A percentile compares a stretch with the other conserved stretches of the same genome.
These are phyloP conservation scores for Exobasidium cylindrosporum DNA, from an alignment of 1,284 basidiomycete genomes.

Conservation along the genomic window DNA sequence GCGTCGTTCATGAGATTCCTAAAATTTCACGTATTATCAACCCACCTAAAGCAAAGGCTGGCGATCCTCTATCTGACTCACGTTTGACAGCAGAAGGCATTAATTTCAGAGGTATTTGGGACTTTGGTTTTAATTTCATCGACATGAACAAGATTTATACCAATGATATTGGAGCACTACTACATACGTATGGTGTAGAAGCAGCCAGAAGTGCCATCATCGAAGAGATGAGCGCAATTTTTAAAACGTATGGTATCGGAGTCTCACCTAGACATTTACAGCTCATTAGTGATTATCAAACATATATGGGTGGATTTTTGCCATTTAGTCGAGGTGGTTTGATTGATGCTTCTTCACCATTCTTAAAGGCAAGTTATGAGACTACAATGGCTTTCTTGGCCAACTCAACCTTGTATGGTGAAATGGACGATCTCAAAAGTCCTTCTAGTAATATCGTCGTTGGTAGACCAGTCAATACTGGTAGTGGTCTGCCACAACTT, in stretches of 20 bases:
- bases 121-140: conserved; percentile 74
- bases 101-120: conserved; percentile 88
- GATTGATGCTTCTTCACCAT: conserved; percentile 81
- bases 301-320: conserved; percentile 93
- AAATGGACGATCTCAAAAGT: conserved; percentile 84
- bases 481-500: conserved; percentile 31
- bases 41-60: conserved; percentile 37
- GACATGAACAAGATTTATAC: conserved; percentile 82
- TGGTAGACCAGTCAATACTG: conserved; percentile 44
- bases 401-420: conserved; percentile 88
- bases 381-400: conserved; percentile 94
- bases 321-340: conserved; percentile 94
- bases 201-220: conserved; percentile 58
- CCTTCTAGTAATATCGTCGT: conserved; percentile 90
- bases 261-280: conserved; percentile 93
- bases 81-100: conserved; percentile 51
- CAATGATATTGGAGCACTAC: conserved; percentile 90
- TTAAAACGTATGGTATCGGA: conserved; percentile 92
- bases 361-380: conserved; percentile 96
- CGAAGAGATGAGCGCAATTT: conserved; percentile 82
- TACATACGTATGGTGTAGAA: conserved; percentile 72
- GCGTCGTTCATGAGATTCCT: conserved; percentile 52
- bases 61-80: conserved; percentile 14
- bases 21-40: conserved; percentile 45
- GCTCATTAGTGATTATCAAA: conserved; percentile 97